These are phyloP conservation scores for Tetradesmus lagerheimii DNA, from an alignment of 139 green algal genomes.

Conservation along the genomic window DNA sequence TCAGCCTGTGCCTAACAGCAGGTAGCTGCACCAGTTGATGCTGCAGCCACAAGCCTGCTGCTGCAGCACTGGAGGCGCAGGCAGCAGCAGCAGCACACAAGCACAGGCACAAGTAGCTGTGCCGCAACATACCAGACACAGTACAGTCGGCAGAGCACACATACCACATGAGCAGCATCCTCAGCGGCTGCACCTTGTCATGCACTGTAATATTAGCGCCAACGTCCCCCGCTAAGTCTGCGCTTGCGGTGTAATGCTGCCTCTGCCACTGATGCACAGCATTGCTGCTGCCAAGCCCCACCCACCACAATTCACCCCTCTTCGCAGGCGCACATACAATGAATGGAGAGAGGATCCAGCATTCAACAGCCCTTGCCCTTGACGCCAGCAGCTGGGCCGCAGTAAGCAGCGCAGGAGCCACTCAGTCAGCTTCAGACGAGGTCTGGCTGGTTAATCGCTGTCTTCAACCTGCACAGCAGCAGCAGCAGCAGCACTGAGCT, in stretches of 20 bases:
- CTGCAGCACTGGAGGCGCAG: neutral
- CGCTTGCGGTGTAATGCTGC: neutral
- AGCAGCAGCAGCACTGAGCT: neutral
- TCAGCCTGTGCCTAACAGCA: too few relatives aligned
- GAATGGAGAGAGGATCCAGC: neutral
- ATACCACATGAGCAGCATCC: too few relatives aligned
- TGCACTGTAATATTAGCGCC: neutral
- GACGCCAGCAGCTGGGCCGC: neutral
- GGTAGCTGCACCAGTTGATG: too few relatives aligned
- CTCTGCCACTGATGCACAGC: neutral
- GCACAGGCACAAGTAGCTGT: neutral
- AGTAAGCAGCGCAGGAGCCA: neutral
- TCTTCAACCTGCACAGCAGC: constrained; percentile 74
- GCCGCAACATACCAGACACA: too few relatives aligned
- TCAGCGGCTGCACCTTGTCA: too few relatives aligned
- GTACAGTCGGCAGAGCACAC: too few relatives aligned
- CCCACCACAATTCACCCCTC: neutral
- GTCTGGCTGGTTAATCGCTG: constrained; percentile 86
- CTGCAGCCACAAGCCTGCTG: too few relatives aligned
- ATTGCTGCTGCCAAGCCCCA: neutral
- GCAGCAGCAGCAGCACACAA: neutral
- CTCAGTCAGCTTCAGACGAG: constrained; percentile 46
- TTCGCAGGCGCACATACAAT: neutral
- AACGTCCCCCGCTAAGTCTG: neutral
- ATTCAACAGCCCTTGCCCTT: neutral